A percentile compares a stretch with the other conserved stretches of the same genome.
These are phyloP conservation scores for Sporisorium iseilematis-ciliati DNA, from an alignment of 1,284 basidiomycete species.

Conservation along the genomic window DNA sequence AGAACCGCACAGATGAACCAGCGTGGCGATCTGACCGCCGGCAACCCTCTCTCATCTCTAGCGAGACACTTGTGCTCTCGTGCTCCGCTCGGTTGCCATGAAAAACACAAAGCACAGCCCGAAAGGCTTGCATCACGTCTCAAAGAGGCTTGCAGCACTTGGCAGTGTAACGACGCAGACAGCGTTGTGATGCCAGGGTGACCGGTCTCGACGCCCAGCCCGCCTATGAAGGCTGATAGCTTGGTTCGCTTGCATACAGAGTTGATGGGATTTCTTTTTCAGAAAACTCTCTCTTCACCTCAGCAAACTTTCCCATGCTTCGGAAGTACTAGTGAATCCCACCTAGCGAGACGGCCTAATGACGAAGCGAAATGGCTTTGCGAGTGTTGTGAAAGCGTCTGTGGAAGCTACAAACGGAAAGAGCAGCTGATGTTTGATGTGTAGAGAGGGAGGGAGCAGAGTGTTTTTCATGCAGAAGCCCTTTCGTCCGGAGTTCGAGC, in stretches of 20 bases:
- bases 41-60: too few relatives aligned
- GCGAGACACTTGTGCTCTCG: too few relatives aligned
- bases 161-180: not conserved
- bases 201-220: not conserved
- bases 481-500: not conserved
- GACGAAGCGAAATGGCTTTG: too few relatives aligned
- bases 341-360: too few relatives aligned
- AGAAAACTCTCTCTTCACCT: not conserved
- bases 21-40: too few relatives aligned
- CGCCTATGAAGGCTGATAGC: not conserved
- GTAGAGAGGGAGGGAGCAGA: not conserved
- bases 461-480: not conserved
- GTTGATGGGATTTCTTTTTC: not conserved
- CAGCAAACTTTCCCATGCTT: too few relatives aligned
- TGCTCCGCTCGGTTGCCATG: not conserved
- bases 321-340: too few relatives aligned
- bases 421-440: not conserved
- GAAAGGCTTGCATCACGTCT: not conserved
- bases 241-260: not conserved
- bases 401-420: too few relatives aligned
- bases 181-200: constrained; percentile 2
- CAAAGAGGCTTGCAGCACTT: not conserved
- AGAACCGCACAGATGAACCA: too few relatives aligned
- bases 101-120: not conserved
- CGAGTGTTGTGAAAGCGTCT: too few relatives aligned